phyloP scores from a whole-genome alignment of 2,329 filamentous ascomycete genomes.

The Trichophyton simii region DNA sequence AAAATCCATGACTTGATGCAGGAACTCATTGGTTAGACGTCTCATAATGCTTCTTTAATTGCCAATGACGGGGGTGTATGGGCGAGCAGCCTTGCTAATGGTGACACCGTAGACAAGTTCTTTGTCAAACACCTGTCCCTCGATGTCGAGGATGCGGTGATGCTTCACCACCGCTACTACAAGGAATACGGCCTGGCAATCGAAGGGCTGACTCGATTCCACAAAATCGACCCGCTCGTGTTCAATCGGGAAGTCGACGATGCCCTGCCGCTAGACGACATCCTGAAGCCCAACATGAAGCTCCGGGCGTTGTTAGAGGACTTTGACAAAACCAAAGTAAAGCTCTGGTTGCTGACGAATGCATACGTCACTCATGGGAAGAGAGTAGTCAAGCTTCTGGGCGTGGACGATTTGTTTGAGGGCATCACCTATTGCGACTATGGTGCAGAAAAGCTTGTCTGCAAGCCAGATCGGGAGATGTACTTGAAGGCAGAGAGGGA shows the following conservation, averaged over 20 bases:
- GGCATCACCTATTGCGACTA: conserved; percentile 96
- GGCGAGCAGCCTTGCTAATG: not conserved
- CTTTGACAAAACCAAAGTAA: conserved; percentile 72
- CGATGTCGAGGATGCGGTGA: conserved; percentile 62
- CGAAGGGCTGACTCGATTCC: conserved; percentile 82
- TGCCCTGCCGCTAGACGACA: conserved; percentile 70
- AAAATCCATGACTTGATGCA: conserved; percentile 85
- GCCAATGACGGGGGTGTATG: not conserved
- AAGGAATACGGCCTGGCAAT: conserved; percentile 94
- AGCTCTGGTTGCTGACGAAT: conserved; percentile 90
- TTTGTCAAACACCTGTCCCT: conserved; percentile 60
- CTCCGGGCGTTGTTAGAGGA: conserved; percentile 66
- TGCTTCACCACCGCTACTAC: conserved; percentile 86
- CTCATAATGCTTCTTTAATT: not conserved
- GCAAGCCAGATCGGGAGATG: conserved; percentile 76
- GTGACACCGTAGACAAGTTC: conserved; percentile 38
- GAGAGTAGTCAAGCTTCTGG: conserved; percentile 67
- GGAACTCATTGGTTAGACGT: conserved; percentile 51
- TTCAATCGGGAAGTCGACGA: conserved; percentile 95
- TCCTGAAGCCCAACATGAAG: conserved; percentile 66
- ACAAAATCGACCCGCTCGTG: conserved; percentile 86
- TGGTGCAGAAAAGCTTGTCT: conserved; percentile 56
- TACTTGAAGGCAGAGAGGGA: conserved; percentile 81
- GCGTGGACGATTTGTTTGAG: conserved; percentile 80
- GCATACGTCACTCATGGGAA: conserved; percentile 82